Conservation (phyloP, 768 basidiomycete genomes). For the Trametes elegans region DNA sequence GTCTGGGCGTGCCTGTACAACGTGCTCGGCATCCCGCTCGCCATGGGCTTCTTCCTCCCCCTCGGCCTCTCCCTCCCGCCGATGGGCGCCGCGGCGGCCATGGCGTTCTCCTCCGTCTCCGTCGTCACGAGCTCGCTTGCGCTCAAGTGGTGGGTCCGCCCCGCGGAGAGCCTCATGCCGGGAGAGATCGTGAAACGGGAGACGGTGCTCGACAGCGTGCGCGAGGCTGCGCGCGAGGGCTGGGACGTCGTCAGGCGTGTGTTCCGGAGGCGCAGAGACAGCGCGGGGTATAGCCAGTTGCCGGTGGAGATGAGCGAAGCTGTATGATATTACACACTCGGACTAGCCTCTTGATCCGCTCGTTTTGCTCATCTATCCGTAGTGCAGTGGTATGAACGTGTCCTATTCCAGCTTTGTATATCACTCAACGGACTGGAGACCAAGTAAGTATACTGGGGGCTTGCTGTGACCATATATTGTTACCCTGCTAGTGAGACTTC, state of each 20-base stretch:
- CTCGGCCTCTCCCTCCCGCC: conserved; percentile 92
- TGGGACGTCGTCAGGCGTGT: conserved; percentile 42
- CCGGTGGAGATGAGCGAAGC: conserved; percentile 53
- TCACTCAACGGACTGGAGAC: too few relatives aligned
- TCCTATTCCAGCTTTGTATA: too few relatives aligned
- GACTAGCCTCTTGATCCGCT: not conserved
- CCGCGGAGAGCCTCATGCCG: conserved; percentile 67
- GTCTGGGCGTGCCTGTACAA: conserved; percentile 97
- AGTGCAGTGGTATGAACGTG: too few relatives aligned
- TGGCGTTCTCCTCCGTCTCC: conserved; percentile 97
- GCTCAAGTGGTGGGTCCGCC: conserved; percentile 81
- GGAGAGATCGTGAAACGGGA: conserved; percentile 41
- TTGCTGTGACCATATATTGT: too few relatives aligned
- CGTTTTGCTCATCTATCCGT: not conserved
- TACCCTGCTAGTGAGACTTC: too few relatives aligned
- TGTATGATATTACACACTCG: conserved; percentile 16
- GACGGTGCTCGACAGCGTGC: conserved; percentile 41
- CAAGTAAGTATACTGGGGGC: too few relatives aligned
- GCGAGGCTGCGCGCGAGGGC: conserved; percentile 42
- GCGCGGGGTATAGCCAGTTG: conserved; percentile 63
- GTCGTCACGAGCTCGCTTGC: conserved; percentile 90
- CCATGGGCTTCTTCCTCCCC: conserved; percentile 95
- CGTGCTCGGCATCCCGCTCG: conserved; percentile 89
- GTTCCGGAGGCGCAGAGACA: conserved; percentile 39
- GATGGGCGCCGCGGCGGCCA: conserved; percentile 98